Evolutionary conservation across 192 early-diverging fungal genomes (phyloP), one percentile per base, ranked within the genome.

Genomic region (Umbelopsis sp.): DNA sequence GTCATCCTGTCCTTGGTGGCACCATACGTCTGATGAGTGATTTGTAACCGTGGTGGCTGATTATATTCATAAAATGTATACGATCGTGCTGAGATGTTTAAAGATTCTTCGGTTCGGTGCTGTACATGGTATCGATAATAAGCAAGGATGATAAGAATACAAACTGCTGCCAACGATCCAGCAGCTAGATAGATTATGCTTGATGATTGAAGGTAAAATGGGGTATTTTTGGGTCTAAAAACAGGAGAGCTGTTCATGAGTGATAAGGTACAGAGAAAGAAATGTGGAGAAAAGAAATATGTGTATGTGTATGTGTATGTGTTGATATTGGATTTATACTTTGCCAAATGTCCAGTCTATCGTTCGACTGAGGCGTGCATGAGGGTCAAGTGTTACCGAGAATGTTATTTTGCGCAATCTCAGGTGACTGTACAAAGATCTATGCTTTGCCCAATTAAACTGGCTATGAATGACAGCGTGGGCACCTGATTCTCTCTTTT

Each of bases 301-400:
- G 47, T 49, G n/a, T 17, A 49, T n/a, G n/a, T 49, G 7, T n/a
- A 49, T 17, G 47, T 21, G 38, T n/a, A n/a, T n/a, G n/a, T n/a
- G n/a, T n/a, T n/a, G n/a, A n/a, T n/a, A n/a, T n/a, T n/a, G n/a
- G n/a, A n/a, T n/a, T n/a, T n/a, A n/a, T n/a, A 41, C 12, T 41
- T 41, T 11, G 0, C 7, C 38, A 6, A 41, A 41, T 41, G 38
- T 41, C 38, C 38, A 41, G 12, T 41, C 7, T 41, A 41, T 41
- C 38, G 38, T 41, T 49, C 47, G 47, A 17, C n/a, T n/a, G n/a
- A n/a, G n/a, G n/a, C n/a, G 8, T 16, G 29, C 56, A 20, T 62
- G 56, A 62, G 56, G 56, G 56, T 29, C 56, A 62, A 62, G 56
- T 62, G 56, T 20, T 62, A 34, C 26, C 31, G 56, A 62, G 56